Conservation (phyloP, 345 rosid species). For the Populus nigra region DNA sequence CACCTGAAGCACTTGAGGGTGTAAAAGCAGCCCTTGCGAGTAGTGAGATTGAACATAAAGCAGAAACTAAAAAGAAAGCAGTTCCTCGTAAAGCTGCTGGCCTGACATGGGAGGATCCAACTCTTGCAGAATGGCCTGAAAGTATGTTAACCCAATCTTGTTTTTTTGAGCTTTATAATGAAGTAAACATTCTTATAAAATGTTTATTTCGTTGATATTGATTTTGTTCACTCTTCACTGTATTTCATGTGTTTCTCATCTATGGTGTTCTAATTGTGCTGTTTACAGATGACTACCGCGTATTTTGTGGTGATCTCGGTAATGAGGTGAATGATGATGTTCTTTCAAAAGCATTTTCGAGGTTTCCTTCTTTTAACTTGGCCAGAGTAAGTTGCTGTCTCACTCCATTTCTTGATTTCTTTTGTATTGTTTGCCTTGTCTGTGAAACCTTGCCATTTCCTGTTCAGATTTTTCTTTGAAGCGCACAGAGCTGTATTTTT, state of each 20-base stretch:
- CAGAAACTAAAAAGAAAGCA: constrained; percentile 86
- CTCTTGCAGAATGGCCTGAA: constrained; percentile 98
- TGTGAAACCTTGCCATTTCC: constrained; percentile 37
- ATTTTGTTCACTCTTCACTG: neutral
- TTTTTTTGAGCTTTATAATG: neutral
- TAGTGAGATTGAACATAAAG: constrained; percentile 87
- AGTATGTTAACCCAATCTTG: constrained; percentile 39
- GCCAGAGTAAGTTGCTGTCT: constrained; percentile 56
- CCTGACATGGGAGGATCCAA: constrained; percentile 93
- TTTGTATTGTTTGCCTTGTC: constrained; percentile 20
- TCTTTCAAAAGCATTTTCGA: constrained; percentile 88
- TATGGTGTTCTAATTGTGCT: neutral
- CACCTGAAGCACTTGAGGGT: constrained; percentile 93
- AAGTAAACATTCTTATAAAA: too few relatives aligned
- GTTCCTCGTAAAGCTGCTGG: constrained; percentile 98
- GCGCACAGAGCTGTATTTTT: constrained; percentile 37
- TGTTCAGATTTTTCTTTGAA: constrained; percentile 58
- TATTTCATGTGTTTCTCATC: neutral
- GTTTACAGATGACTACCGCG: constrained; percentile 77
- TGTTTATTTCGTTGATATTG: neutral
- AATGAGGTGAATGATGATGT: constrained; percentile 99
- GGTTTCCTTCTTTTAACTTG: constrained; percentile 97
- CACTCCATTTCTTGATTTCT: constrained; percentile 6
- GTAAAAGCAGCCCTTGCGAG: constrained; percentile 95
- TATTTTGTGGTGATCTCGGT: constrained; percentile 98